phyloP scores from a whole-genome alignment of 2,329 filamentous ascomycete genomes.

The Xylariaceae sp. region DNA sequence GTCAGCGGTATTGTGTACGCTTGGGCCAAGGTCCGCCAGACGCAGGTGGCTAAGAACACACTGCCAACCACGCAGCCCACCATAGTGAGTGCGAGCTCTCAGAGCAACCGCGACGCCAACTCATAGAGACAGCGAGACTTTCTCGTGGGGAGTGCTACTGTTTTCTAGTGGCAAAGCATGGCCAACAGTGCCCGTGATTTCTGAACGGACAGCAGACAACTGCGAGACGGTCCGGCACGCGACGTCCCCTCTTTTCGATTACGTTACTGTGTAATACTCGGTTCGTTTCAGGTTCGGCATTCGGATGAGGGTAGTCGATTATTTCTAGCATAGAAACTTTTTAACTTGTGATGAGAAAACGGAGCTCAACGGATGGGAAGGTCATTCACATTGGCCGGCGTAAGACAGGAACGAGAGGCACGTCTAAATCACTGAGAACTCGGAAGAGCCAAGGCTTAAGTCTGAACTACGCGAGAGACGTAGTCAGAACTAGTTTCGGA shows the following conservation, averaged over 20 bases:
- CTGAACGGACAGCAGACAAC: constrained; percentile 15
- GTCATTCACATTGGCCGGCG: constrained; percentile 25
- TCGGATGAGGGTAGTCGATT: constrained; percentile 22
- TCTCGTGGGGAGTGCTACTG: not conserved
- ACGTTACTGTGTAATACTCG: constrained; percentile 35
- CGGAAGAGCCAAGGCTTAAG: too few species aligned
- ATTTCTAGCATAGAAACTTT: constrained; percentile 36
- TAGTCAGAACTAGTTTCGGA: not conserved
- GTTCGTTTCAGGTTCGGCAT: constrained; percentile 22
- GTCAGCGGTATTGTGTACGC: constrained; percentile 90
- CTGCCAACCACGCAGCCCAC: constrained; percentile 69
- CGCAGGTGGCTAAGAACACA: constrained; percentile 64
- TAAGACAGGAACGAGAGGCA: constrained; percentile 15
- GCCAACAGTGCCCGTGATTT: constrained; percentile 15
- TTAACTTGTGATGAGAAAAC: constrained; percentile 32
- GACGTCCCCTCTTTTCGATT: constrained; percentile 16
- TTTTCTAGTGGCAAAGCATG: constrained; percentile 12
- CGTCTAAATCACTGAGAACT: not conserved
- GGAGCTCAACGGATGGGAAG: constrained; percentile 29
- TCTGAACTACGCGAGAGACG: not conserved
- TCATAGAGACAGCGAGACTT: constrained; percentile 46
- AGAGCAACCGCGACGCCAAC: constrained; percentile 87
- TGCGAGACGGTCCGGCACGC: constrained; percentile 21
- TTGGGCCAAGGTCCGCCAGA: constrained; percentile 82
- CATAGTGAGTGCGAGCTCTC: constrained; percentile 88